phyloP scores from a whole-genome alignment of 331 rosid genomes.

The Rhamnella rubrinervis region DNA sequence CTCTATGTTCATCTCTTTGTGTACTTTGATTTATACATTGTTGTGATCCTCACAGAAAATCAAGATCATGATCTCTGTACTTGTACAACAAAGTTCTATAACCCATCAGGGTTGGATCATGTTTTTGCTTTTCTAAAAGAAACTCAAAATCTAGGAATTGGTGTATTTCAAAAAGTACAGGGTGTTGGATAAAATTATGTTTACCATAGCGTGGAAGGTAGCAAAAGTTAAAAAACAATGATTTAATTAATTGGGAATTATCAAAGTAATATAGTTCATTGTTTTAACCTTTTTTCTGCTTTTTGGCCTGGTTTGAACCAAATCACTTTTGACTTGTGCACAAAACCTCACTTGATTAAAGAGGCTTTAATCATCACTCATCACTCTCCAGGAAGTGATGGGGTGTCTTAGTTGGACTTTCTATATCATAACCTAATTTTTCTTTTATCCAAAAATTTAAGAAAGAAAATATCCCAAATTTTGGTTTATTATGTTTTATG shows the following conservation, averaged over 20 bases:
- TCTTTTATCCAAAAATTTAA: neutral
- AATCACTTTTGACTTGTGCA: constrained; percentile 56
- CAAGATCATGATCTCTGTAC: too few species aligned
- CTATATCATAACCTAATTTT: neutral
- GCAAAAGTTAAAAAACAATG: constrained; percentile 12
- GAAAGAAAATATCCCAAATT: too few species aligned
- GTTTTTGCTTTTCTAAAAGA: neutral
- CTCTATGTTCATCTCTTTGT: too few species aligned
- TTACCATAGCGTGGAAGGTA: constrained; percentile 22
- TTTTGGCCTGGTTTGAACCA: constrained; percentile 27
- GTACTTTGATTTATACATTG: too few species aligned
- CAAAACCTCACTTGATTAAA: constrained; percentile 34
- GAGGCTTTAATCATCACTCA: constrained; percentile 46
- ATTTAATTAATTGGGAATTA: constrained; percentile 11
- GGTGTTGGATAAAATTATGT: constrained; percentile 21
- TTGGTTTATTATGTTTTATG: too few species aligned
- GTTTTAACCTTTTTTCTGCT: constrained; percentile 10
- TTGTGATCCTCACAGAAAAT: too few species aligned
- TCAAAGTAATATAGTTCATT: constrained; percentile 22
- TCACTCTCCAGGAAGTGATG: constrained; percentile 27
- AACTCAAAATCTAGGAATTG: neutral
- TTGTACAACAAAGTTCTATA: neutral
- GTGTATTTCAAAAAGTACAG: neutral
- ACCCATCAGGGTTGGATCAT: constrained; percentile 3
- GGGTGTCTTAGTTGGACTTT: constrained; percentile 29